Conservation (phyloP, 805 yeast species). For the Phaffomyces antillensis region DNA sequence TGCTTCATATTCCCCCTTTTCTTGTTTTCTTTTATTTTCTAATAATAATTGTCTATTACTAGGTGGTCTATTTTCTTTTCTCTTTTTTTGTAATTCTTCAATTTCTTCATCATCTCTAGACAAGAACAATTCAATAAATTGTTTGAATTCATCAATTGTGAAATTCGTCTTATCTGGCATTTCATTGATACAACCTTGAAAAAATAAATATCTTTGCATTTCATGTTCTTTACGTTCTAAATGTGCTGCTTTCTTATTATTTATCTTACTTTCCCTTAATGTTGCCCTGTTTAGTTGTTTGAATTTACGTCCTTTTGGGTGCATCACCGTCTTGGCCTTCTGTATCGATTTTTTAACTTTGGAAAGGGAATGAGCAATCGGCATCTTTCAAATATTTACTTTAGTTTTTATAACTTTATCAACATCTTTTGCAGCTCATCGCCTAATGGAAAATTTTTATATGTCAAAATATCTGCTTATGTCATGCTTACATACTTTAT, state of each 20-base stretch:
- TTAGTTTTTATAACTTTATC: too few species aligned
- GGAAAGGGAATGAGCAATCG: conserved; percentile 56
- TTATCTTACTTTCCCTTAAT: conserved; percentile 68
- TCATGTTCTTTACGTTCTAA: conserved; percentile 55
- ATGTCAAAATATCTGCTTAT: too few species aligned
- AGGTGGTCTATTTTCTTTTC: conserved; percentile 88
- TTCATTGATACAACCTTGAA: conserved; percentile 50
- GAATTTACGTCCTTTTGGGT: conserved; percentile 86
- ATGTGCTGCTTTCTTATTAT: conserved; percentile 48
- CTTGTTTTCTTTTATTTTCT: conserved; percentile 56
- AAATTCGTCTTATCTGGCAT: conserved; percentile 37
- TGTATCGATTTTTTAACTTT: conserved; percentile 58
- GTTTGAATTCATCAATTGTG: conserved; percentile 50
- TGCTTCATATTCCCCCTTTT: conserved; percentile 50
- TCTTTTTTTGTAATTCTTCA: conserved; percentile 45
- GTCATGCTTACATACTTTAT: too few species aligned
- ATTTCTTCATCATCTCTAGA: conserved; percentile 72
- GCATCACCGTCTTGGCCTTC: conserved; percentile 52
- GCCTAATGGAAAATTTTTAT: conserved; percentile 1
- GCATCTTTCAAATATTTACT: conserved; percentile 33
- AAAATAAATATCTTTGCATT: conserved; percentile 46
- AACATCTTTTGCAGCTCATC: background rate
- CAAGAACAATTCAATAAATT: conserved; percentile 54
- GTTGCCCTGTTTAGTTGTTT: conserved; percentile 83
- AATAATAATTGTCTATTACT: conserved; percentile 60